Evolutionary conservation across 2,329 filamentous ascomycete species (phyloP).

Genomic region (Clarireedia hainanense): DNA sequence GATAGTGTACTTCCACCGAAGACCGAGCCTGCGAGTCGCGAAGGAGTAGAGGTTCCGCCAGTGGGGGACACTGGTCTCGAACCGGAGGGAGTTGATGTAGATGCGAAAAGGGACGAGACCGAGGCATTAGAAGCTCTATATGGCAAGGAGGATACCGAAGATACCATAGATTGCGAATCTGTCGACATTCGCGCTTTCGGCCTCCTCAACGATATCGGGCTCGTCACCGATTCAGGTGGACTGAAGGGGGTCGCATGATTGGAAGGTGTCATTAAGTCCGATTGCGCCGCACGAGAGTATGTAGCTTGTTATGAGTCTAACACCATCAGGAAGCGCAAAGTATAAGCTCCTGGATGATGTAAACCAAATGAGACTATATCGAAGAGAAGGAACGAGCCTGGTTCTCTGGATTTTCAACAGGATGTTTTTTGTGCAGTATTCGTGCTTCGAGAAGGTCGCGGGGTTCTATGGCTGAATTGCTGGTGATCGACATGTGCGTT

Average conservation of each 20-base stretch:
- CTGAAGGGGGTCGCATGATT: constrained; percentile 61
- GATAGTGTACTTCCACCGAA: constrained; percentile 37
- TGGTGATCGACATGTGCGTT: constrained; percentile 17
- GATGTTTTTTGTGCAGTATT: constrained; percentile 1
- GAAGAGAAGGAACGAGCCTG: neutral
- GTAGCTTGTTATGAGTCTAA: constrained; percentile 24
- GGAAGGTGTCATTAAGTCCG: constrained; percentile 57
- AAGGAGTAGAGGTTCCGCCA: constrained; percentile 46
- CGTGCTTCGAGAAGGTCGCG: constrained; percentile 5
- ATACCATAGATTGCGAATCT: constrained; percentile 42
- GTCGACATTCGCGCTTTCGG: constrained; percentile 50
- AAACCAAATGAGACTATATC: neutral
- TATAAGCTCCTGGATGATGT: constrained; percentile 30
- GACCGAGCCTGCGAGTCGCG: constrained; percentile 50
- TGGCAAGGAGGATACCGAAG: constrained; percentile 42
- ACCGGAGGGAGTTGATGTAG: constrained; percentile 58
- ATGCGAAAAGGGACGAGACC: constrained; percentile 54
- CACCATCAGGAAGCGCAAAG: constrained; percentile 32
- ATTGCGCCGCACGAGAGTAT: constrained; percentile 9
- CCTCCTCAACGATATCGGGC: constrained; percentile 50
- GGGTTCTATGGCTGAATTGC: neutral
- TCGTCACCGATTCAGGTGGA: constrained; percentile 33
- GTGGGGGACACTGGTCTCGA: constrained; percentile 63
- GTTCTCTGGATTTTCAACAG: constrained; percentile 7
- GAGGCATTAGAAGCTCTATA: constrained; percentile 49